Evolutionary conservation across 805 yeast genomes (phyloP), one percentile per base, ranked within the genome.

Genomic region (Jamesozyma hellenica): DNA sequence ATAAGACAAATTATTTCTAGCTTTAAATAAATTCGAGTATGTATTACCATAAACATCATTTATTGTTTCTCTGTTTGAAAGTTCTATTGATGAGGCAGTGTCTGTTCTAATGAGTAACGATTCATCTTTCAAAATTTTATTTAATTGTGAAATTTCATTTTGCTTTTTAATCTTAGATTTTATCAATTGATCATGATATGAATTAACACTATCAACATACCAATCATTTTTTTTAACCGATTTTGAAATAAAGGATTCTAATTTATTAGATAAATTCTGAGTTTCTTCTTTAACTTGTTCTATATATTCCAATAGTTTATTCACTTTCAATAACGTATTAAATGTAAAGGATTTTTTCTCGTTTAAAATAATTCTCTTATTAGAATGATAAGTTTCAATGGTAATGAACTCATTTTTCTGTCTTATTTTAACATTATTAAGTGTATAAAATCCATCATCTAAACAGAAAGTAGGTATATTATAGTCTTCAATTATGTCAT

Each of bases 11-110:
- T 40, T 36, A 21, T 48, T 48, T 26, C 46, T 48, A 2, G 38
- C 39, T 29, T 52, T 51, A 16, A 48, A 47, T 7, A 51, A 40
- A 29, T 50, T 42, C 3, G 59, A 52, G 34, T 45, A 54, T 16
- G 45, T 50, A 17, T 39, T 43, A 5, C 61, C 62, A 38, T 51
- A 58, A 17, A 51, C 52, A 12, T 57, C 57, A 25, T 47, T 37
- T 36, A 14, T 33, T n/a, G 12, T 30, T 16, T 21, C 17, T 14
- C 18, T 26, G 27, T 26, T 40, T 10, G 28, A 3, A 14, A 38
- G 21, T 30, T 30, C 38, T 4, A 16, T 33, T 13, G 36, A 21
- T 17, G 23, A 4, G 26, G 12, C 36, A n/a, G 39, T 41, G 23
- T 31, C 26, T n/a, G 40, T 18, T 25, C 31, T 31, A 4, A 14